Percentiles rank a stretch among this genome's conserved stretches.
These are phyloP conservation scores for Golubevia sp. DNA, from an alignment of 1,284 basidiomycete species.

Conservation along the genomic window DNA sequence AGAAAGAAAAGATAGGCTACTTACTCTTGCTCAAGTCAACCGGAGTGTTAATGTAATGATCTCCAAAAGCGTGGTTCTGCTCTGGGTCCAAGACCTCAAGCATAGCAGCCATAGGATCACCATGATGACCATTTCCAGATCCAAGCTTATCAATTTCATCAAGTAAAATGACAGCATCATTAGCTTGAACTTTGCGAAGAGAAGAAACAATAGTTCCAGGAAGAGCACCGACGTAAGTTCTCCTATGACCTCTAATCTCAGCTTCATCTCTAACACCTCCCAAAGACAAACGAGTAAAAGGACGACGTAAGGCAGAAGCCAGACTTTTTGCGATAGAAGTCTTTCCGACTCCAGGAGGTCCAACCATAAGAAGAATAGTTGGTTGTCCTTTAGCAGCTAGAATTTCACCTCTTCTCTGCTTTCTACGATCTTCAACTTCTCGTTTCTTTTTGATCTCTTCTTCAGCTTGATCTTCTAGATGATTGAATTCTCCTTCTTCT, in stretches of 20 bases:
- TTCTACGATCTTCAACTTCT: not conserved
- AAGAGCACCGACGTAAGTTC: constrained; percentile 62
- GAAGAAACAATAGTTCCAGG: constrained; percentile 69
- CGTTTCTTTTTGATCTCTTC: not conserved
- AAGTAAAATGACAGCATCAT: constrained; percentile 63
- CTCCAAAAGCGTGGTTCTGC: constrained; percentile 63
- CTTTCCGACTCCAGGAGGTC: constrained; percentile 76
- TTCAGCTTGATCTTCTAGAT: not conserved
- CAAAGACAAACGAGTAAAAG: constrained; percentile 58
- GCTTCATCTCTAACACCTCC: constrained; percentile 64
- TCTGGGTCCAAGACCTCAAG: constrained; percentile 64
- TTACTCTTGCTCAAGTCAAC: constrained; percentile 36
- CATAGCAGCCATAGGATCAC: constrained; percentile 63
- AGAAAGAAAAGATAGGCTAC: not conserved
- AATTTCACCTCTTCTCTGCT: not conserved
- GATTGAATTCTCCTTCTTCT: constrained; percentile 15
- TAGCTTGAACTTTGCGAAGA: constrained; percentile 60
- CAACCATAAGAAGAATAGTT: constrained; percentile 74
- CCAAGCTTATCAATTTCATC: constrained; percentile 65
- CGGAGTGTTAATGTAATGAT: constrained; percentile 63
- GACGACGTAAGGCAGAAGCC: constrained; percentile 76
- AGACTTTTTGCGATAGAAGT: constrained; percentile 71
- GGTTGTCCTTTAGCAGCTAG: not conserved
- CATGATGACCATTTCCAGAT: constrained; percentile 59
- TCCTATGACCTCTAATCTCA: constrained; percentile 62